Percentiles rank a stretch among this genome's conserved stretches.
These are phyloP conservation scores for Nelumbo lutea DNA, from an alignment of 164 flowering plant genomes.

Conservation along the genomic window DNA sequence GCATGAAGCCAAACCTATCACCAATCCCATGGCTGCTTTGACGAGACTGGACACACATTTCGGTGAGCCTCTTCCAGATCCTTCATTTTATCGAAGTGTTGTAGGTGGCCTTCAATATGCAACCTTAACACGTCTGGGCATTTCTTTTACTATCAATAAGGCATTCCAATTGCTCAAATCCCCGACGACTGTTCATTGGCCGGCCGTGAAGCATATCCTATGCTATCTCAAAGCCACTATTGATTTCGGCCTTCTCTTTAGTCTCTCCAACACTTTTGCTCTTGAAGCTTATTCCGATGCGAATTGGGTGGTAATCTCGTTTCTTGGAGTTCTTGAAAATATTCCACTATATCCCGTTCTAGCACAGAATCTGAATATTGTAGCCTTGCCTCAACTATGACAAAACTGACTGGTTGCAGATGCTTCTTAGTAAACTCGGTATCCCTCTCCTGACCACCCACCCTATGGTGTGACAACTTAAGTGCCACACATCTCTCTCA, in stretches of 20 bases:
- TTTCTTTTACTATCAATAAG: neutral
- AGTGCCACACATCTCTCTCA: too few species aligned
- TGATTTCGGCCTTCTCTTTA: neutral
- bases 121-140: neutral
- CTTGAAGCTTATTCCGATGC: constrained; percentile 5
- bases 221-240: neutral
- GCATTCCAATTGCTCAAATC: neutral
- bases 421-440: too few species aligned
- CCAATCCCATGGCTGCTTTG: too few species aligned
- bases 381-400: too few species aligned
- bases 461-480: too few species aligned
- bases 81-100: neutral
- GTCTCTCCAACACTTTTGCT: neutral
- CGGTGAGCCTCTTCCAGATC: neutral
- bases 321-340: too few species aligned
- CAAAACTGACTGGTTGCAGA: too few species aligned
- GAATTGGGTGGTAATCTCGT: neutral
- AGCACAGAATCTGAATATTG: too few species aligned
- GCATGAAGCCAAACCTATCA: too few species aligned
- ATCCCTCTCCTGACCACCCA: too few species aligned
- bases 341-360: too few species aligned
- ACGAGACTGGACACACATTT: too few species aligned
- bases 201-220: neutral
- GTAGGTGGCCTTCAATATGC: neutral
- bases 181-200: neutral